A percentile compares a stretch with the other conserved stretches of the same genome.
Evolutionary conservation across 352 stramenopile species (phyloP).

Genomic region (Globisporangium emineosum): DNA sequence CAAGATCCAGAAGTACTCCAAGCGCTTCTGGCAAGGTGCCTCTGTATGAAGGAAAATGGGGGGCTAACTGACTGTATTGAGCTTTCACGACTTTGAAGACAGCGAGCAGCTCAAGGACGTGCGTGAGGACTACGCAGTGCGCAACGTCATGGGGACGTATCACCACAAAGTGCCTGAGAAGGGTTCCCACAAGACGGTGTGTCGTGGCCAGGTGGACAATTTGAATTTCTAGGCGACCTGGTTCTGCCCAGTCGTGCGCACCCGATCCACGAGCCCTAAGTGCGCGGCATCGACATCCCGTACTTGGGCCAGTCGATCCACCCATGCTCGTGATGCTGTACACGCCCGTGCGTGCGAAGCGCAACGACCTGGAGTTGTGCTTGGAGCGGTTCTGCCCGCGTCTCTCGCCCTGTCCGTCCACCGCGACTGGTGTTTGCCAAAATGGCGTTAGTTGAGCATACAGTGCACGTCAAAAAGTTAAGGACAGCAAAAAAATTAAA

Average conservation of each 20-base stretch:
- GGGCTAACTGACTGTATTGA: constrained; percentile 28
- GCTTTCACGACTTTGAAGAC: constrained; percentile 83
- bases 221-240: constrained; percentile 87
- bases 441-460: too few relatives aligned
- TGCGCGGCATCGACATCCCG: constrained; percentile 85
- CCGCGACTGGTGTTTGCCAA: too few relatives aligned
- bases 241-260: constrained; percentile 78
- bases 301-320: constrained; percentile 72
- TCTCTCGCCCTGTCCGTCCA: too few relatives aligned
- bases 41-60: background rate
- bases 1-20: constrained; percentile 83
- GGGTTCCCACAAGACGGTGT: constrained; percentile 84
- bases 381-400: constrained; percentile 87
- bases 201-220: constrained; percentile 81
- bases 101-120: constrained; percentile 72
- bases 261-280: constrained; percentile 59
- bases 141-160: constrained; percentile 69
- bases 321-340: constrained; percentile 67
- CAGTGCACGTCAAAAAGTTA: too few relatives aligned
- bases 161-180: constrained; percentile 78
- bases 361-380: constrained; percentile 79
- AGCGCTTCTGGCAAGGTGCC: constrained; percentile 74
- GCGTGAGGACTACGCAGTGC: constrained; percentile 79
- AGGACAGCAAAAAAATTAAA: too few relatives aligned
- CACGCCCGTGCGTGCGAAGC: constrained; percentile 78